phyloP scores from a whole-genome alignment of 2,329 filamentous ascomycete species.

The Celoporthe dispersa region DNA sequence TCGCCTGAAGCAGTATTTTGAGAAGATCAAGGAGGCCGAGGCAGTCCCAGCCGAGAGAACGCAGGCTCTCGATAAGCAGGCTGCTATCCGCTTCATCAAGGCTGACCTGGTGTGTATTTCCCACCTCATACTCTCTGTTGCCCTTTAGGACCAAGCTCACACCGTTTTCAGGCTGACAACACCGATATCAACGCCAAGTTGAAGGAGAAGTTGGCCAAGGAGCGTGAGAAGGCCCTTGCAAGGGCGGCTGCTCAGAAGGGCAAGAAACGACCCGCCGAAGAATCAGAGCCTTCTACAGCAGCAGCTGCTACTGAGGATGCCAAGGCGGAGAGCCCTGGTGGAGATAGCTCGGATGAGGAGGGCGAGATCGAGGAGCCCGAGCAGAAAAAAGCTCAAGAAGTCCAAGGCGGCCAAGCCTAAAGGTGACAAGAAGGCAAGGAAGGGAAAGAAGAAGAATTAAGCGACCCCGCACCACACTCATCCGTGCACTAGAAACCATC shows the following conservation, averaged over 20 bases:
- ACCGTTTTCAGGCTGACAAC: conserved; percentile 49
- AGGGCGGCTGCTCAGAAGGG: conserved; percentile 22
- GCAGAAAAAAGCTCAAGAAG: conserved; percentile 54
- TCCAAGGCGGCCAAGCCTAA: conserved; percentile 52
- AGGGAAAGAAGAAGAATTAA: conserved; percentile 36
- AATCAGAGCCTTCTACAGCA: conserved; percentile 21
- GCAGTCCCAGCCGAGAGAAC: conserved; percentile 59
- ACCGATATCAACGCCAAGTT: conserved; percentile 56
- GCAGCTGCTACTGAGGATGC: conserved; percentile 29
- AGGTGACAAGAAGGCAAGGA: conserved; percentile 40
- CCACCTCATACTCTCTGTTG: background rate
- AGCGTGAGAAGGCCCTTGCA: conserved; percentile 56
- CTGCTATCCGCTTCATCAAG: conserved; percentile 80
- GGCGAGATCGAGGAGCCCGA: conserved; percentile 44
- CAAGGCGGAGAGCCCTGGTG: conserved; percentile 28
- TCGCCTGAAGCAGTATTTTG: conserved; percentile 88
- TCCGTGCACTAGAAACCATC: too few relatives aligned
- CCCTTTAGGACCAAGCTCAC: conserved; percentile 12
- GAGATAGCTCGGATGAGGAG: conserved; percentile 22
- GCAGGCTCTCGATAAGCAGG: conserved; percentile 70
- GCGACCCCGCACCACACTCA: background rate
- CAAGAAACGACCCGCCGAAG: conserved; percentile 43
- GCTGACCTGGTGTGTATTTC: conserved; percentile 68
- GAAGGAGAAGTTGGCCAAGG: conserved; percentile 60
- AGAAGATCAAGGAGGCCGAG: conserved; percentile 84